Conservation (phyloP, 192 early-diverging fungal genomes). For the Entomortierella lignicola region DNA sequence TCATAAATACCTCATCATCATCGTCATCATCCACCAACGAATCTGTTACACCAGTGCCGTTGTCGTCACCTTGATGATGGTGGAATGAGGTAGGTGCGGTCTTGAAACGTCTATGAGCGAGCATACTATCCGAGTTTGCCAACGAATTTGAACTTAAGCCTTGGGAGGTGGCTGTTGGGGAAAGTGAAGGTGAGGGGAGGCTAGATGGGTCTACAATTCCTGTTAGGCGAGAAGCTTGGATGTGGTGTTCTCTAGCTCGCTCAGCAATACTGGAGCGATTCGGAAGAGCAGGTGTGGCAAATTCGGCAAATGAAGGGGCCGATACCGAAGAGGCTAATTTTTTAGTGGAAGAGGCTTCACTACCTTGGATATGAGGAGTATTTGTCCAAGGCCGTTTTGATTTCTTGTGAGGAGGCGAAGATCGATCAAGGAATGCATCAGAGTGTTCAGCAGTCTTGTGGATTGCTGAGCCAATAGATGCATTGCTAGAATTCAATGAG, state of each 20-base stretch:
- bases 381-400: constrained; percentile 43
- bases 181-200: constrained; percentile 65
- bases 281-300: constrained; percentile 35
- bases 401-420: constrained; percentile 51
- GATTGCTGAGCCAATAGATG: neutral
- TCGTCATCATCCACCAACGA: constrained; percentile 16
- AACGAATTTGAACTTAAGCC: constrained; percentile 15
- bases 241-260: constrained; percentile 13
- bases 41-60: constrained; percentile 1
- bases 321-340: constrained; percentile 35
- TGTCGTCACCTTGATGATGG: constrained; percentile 1
- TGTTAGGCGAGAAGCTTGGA: constrained; percentile 25
- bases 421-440: constrained; percentile 32
- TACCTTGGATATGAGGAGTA: neutral
- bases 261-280: constrained; percentile 15
- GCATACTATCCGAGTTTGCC: constrained; percentile 11
- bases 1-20: constrained; percentile 27
- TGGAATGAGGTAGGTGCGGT: constrained; percentile 34
- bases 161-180: constrained; percentile 40
- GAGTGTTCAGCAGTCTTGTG: neutral
- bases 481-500: neutral
- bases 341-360: neutral
- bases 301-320: constrained; percentile 47
- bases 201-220: constrained; percentile 52
- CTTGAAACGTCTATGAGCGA: constrained; percentile 32